A percentile compares a stretch with the other conserved stretches of the same genome.
Evolutionary conservation across 2,329 filamentous ascomycete species (phyloP).

Genomic region (Fusarium gaditjirri): DNA sequence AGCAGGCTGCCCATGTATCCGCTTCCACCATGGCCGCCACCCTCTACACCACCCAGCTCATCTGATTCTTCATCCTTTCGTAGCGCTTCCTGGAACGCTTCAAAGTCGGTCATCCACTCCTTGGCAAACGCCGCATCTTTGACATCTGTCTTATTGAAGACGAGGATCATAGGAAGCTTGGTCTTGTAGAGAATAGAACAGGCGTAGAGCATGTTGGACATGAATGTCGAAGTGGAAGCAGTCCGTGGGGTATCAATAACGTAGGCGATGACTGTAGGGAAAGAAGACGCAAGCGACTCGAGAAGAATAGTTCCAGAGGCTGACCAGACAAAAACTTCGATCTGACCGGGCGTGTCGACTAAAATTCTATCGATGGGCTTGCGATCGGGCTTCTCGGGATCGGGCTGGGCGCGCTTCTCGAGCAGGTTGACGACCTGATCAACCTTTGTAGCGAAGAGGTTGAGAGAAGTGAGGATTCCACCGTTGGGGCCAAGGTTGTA

Average conservation of each 20-base stretch:
- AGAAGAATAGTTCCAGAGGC: constrained; percentile 94
- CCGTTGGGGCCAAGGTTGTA: constrained; percentile 98
- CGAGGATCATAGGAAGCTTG: constrained; percentile 96
- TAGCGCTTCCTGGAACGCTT: constrained; percentile 90
- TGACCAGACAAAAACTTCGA: constrained; percentile 99
- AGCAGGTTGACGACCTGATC: constrained; percentile 91
- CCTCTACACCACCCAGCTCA: constrained; percentile 78
- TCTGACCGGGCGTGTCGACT: constrained; percentile 96
- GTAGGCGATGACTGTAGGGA: constrained; percentile 97
- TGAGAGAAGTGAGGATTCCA: constrained; percentile 93
- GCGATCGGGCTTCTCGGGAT: constrained; percentile 67
- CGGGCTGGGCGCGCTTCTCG: constrained; percentile 83
- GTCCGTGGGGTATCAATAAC: constrained; percentile 97
- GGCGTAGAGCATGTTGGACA: constrained; percentile 99
- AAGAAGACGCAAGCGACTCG: constrained; percentile 90
- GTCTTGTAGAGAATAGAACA: constrained; percentile 99
- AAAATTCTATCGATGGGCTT: constrained; percentile 83
- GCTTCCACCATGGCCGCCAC: constrained; percentile 75
- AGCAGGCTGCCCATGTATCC: constrained; percentile 97
- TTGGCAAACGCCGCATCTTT: constrained; percentile 91
- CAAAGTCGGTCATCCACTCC: constrained; percentile 99
- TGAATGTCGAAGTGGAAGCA: constrained; percentile 93
- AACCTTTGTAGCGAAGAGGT: constrained; percentile 97
- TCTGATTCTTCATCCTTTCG: constrained; percentile 82
- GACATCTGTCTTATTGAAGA: constrained; percentile 99